Base-by-base conservation (phyloP, 2,329 filamentous ascomycete species). In the Helotiales sp. region DNA sequence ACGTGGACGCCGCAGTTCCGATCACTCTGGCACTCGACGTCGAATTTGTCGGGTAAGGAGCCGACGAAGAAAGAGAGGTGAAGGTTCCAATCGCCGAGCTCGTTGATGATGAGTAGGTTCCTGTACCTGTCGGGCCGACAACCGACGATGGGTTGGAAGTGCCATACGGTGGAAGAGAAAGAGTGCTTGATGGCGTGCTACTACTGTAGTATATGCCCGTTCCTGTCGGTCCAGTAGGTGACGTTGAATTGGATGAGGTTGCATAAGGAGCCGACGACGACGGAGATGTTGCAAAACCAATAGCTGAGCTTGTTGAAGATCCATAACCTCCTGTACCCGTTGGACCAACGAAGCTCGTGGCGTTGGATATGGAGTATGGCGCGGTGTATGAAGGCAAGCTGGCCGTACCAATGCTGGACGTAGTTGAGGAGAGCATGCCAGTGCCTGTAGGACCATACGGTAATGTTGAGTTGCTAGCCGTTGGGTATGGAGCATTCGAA, bases 211-310 rank as follows among this genome's bases (percentile, higher is more conserved):
- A 13, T 13, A 31, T 31, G 12, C 25, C 30, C 6, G 55, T 50
- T 29, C 60, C 57, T 10, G 52, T 61, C 25, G 62, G 44, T 19
- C 51, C 58, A 27, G 33, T 34, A 7, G 42, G 22, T 9, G 40
- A 46, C 3, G 61, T 63, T 7, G 48, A 42, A 29, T 56, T 62
- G n/a, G 52, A 57, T 22, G 54, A 27, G 22, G 31, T 48, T 49
- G 57, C 44, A 24, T 55, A 63, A 24, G 61, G 57, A 40, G 42
- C 24, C 7, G 57, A 54, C 3, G 60, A 49, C 5, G 38, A 46
- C 15, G 10, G 17, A 2, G 57, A 49, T 8, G 44, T 31, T 2
- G 40, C 27, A 40, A 52, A 48, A n/a, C 50, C 48, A 36, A 54
- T 31, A 25, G 44, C 51, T 9, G 52, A 49, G 42, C 51, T 59